A percentile compares a stretch with the other conserved stretches of the same genome.
Evolutionary conservation across 345 rosid species (phyloP).

Genomic region (Geranium brycei): DNA sequence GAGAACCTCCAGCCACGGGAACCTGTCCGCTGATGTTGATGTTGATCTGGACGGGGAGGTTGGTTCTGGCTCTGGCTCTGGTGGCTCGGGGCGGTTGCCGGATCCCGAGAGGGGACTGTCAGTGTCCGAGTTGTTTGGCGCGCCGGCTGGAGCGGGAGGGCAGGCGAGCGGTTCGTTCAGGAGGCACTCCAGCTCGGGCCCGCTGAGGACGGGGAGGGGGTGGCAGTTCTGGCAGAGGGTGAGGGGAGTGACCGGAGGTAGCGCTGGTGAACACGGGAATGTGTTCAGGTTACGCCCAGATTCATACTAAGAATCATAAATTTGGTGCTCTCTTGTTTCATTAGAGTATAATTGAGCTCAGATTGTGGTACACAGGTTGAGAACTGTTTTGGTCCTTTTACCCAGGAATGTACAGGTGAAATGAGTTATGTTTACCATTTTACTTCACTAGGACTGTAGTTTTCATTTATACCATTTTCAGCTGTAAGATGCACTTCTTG

Average conservation of each 20-base stretch:
- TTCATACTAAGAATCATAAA: slow-evolving; percentile 35
- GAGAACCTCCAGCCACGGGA: slow-evolving; percentile 35
- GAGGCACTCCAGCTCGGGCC: slow-evolving; percentile 68
- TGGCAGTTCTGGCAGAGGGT: slow-evolving; percentile 47
- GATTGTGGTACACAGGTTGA: no score
- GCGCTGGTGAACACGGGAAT: slow-evolving; percentile 50
- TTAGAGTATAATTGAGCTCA: no score
- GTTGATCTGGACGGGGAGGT: slow-evolving; percentile 33
- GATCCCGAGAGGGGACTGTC: slow-evolving; percentile 53
- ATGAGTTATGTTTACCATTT: neutral
- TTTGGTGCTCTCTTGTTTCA: no score
- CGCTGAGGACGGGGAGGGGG: slow-evolving; percentile 38
- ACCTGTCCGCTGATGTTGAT: slow-evolving; percentile 10
- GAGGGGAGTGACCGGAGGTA: slow-evolving; percentile 49
- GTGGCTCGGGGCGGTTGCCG: slow-evolving; percentile 27
- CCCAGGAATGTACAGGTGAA: neutral
- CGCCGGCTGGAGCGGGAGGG: slow-evolving; percentile 30
- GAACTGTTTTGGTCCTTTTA: no score
- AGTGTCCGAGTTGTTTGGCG: slow-evolving; percentile 30
- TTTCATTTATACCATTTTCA: no score
- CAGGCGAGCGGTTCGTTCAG: slow-evolving; percentile 33
- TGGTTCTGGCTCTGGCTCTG: slow-evolving; percentile 25
- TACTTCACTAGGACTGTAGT: no score
- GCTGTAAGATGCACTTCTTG: no score
- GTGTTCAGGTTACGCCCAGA: slow-evolving; percentile 38